Base-by-base conservation (phyloP, 176 grass and related monocot species). In the Melocanna baccifera region DNA sequence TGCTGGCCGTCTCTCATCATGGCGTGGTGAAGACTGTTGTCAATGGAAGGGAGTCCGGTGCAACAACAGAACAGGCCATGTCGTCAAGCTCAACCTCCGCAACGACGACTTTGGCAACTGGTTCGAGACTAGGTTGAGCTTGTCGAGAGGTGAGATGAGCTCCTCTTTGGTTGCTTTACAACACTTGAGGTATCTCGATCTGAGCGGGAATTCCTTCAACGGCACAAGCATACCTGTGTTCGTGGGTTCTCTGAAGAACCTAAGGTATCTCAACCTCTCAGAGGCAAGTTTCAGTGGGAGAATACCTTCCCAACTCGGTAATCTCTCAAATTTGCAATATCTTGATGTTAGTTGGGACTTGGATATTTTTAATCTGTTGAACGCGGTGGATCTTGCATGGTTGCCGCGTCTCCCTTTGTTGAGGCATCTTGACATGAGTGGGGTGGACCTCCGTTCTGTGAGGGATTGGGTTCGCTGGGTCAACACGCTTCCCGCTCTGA, bases 181-280 rank as follows among this genome's bases (percentile, higher is more conserved):
- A 9, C 46, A 74, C 19, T 10, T 89, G 26, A 62, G 67, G 9
- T 79, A 73, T 47, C 82, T 91, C 13, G 90, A 91, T 62, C 82
- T 91, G 36, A 91, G 90, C 43, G 12, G 1, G 1, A 91, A 88
- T 36, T 0, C 25, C 8, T 88, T 92, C 59, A 6, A 36, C 10
- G 77, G 25, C 23, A 41, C 32, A 22, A n/a, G 1, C 14, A 82
- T 88, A 78, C 86, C 75, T 3, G 48, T 40, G 2, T 89, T 83
- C 4, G 3, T 89, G 32, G 86, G 90, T 5, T 67, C 78, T 4
- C 23, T 92, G 2, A 61, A 57, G 10, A 57, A 41, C 3, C 23
- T 92, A 56, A 83, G 28, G 22, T 89, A 92, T 50, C 86, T 86
- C 9, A 70, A 89, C 78, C 65, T 92, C 20, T 78, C 71, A 9